Conservation (phyloP, 768 basidiomycete genomes). For the Tulasnella sp. region DNA sequence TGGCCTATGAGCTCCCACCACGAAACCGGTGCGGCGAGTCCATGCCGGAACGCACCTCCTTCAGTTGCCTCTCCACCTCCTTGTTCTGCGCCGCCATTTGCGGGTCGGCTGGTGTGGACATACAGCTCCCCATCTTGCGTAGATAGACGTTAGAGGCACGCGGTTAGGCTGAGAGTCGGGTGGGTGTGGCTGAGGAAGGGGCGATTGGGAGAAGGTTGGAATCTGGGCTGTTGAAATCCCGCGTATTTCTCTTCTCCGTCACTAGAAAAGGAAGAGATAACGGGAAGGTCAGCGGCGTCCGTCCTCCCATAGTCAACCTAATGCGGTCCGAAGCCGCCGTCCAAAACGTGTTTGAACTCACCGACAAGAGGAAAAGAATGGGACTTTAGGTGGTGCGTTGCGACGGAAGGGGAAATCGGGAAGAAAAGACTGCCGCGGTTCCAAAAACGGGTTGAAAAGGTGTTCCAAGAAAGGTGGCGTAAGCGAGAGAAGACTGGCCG, state of each 20-base stretch:
- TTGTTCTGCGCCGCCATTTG: background rate
- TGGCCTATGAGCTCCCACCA: background rate
- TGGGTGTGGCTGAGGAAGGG: background rate
- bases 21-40: background rate
- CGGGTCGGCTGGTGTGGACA: constrained; percentile 19
- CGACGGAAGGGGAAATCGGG: background rate
- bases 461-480: background rate
- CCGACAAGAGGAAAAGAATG: background rate
- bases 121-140: constrained; percentile 25
- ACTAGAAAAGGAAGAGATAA: constrained; percentile 3
- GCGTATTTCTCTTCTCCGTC: background rate
- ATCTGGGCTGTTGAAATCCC: background rate
- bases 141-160: constrained; percentile 5
- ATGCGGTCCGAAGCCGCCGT: background rate
- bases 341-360: background rate
- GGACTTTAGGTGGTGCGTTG: background rate
- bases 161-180: background rate
- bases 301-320: background rate
- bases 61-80: constrained; percentile 26
- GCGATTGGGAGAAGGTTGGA: background rate
- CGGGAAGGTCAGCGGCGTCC: background rate
- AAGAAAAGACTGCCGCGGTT: background rate
- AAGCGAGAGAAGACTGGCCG: background rate
- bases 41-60: constrained; percentile 18
- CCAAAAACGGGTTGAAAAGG: constrained; percentile 16